Conservation (phyloP, 2,329 filamentous ascomycete genomes). For the Peltaster fructicola region DNA sequence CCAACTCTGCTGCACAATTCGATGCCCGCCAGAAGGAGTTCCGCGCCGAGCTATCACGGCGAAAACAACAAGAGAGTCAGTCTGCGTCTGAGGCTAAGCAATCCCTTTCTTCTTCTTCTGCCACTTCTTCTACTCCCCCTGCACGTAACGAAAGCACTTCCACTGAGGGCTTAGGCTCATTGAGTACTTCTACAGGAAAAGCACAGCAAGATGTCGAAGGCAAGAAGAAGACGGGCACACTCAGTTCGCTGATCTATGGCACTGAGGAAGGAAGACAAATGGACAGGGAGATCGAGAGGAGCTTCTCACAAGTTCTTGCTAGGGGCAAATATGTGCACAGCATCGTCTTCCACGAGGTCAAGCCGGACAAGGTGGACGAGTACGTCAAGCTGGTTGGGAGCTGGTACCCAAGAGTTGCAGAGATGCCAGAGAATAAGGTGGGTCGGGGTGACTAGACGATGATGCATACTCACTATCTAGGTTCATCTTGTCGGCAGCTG, state of each 20-base stretch:
- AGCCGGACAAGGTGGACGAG: slow-evolving; percentile 88
- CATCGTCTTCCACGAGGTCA: slow-evolving; percentile 90
- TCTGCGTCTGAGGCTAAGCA: slow-evolving; percentile 35
- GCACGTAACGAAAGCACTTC: slow-evolving; percentile 15
- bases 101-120: slow-evolving; percentile 17
- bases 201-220: slow-evolving; percentile 44
- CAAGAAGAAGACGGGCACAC: slow-evolving; percentile 36
- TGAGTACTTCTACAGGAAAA: slow-evolving; percentile 30
- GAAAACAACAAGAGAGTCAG: slow-evolving; percentile 73
- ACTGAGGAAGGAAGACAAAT: slow-evolving; percentile 89
- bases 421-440: slow-evolving; percentile 66
- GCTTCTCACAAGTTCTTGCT: slow-evolving; percentile 86
- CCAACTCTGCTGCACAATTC: slow-evolving; percentile 56
- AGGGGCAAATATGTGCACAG: slow-evolving; percentile 97
- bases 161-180: slow-evolving; percentile 42
- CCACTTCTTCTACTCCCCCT: slow-evolving; percentile 24
- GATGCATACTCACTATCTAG: not conserved
- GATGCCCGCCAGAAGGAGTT: slow-evolving; percentile 72
- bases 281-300: slow-evolving; percentile 88
- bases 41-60: slow-evolving; percentile 61
- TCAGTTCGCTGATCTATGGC: slow-evolving; percentile 87
- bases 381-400: slow-evolving; percentile 76
- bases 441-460: not conserved
- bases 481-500: slow-evolving; percentile 90
- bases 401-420: slow-evolving; percentile 86